Percentiles rank a stretch among this genome's conserved stretches.
These are phyloP conservation scores for Trichophyton schoenleinii DNA, from an alignment of 2,329 filamentous ascomycete species.

Conservation along the genomic window DNA sequence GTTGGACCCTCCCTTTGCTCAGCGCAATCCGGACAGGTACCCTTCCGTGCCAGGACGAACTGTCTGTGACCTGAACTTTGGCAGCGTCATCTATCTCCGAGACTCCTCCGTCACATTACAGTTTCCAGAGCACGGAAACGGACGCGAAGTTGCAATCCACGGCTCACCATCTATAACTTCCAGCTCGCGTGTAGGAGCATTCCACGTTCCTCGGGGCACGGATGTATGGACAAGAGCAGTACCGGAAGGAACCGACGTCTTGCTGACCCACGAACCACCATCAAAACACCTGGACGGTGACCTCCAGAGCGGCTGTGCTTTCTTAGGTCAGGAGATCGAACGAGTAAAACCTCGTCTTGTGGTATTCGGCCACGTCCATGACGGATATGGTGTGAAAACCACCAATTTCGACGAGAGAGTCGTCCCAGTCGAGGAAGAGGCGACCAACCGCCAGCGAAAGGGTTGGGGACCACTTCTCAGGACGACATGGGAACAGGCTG, in stretches of 20 bases:
- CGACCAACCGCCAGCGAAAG: background rate
- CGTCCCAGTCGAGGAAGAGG: background rate
- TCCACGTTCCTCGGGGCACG: conserved; percentile 15
- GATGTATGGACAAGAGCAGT: conserved; percentile 16
- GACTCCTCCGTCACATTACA: conserved; percentile 12
- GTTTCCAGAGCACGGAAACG: conserved; percentile 5
- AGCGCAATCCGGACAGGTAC: conserved; percentile 9
- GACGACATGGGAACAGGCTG: background rate
- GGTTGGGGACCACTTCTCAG: background rate
- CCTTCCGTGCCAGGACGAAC: conserved; percentile 5
- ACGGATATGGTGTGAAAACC: conserved; percentile 11
- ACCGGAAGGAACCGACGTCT: conserved; percentile 15
- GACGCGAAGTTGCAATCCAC: conserved; percentile 1
- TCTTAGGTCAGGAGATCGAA: conserved; percentile 15
- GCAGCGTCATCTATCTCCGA: conserved; percentile 13
- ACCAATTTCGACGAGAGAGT: background rate
- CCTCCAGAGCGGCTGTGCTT: conserved; percentile 14
- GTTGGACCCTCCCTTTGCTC: conserved; percentile 14
- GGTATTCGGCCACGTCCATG: conserved; percentile 19
- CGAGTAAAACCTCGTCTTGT: conserved; percentile 16
- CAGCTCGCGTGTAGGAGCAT: conserved; percentile 11
- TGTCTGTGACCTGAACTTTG: conserved; percentile 14
- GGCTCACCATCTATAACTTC: conserved; percentile 3
- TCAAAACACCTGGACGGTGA: conserved; percentile 15
- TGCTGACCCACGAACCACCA: conserved; percentile 17